These are phyloP conservation scores for Huntiella abstrusa DNA, from an alignment of 2,329 filamentous ascomycete genomes.

Conservation along the genomic window DNA sequence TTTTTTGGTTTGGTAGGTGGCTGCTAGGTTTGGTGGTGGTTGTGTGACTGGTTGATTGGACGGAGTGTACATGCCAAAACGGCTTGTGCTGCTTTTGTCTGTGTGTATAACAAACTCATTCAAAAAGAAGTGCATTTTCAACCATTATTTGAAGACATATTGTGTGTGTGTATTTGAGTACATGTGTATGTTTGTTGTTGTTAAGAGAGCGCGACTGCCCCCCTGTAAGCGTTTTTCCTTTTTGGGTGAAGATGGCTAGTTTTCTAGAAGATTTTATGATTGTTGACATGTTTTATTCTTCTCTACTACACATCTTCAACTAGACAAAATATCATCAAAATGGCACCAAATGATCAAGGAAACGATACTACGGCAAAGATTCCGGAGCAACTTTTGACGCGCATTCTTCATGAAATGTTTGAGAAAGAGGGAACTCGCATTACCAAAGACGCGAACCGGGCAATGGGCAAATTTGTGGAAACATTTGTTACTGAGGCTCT, in stretches of 20 bases:
- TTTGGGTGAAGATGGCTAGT: too few species aligned
- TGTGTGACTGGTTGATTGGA: constrained; percentile 9
- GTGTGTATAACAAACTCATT: constrained; percentile 10
- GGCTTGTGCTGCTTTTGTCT: constrained; percentile 6
- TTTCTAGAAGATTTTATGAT: too few species aligned
- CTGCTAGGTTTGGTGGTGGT: not conserved
- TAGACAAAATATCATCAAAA: too few species aligned
- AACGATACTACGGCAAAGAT: constrained; percentile 25
- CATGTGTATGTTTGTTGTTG: not conserved
- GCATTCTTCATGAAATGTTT: constrained; percentile 65
- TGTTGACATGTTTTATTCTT: too few species aligned
- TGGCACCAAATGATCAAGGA: too few species aligned
- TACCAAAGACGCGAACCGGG: constrained; percentile 55
- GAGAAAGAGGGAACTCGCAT: constrained; percentile 52
- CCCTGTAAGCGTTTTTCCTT: too few species aligned
- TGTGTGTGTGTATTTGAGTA: not conserved
- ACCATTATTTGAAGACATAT: not conserved
- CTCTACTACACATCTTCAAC: too few species aligned
- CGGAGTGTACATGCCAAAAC: constrained; percentile 1
- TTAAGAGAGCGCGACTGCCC: not conserved
- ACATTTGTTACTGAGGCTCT: constrained; percentile 81
- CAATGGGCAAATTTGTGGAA: constrained; percentile 73
- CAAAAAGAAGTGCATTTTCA: constrained; percentile 6
- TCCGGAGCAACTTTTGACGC: constrained; percentile 54
- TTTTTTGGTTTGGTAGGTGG: not conserved